Conservation (phyloP, 1,284 basidiomycete species). For the Rhodotorula sp. region DNA sequence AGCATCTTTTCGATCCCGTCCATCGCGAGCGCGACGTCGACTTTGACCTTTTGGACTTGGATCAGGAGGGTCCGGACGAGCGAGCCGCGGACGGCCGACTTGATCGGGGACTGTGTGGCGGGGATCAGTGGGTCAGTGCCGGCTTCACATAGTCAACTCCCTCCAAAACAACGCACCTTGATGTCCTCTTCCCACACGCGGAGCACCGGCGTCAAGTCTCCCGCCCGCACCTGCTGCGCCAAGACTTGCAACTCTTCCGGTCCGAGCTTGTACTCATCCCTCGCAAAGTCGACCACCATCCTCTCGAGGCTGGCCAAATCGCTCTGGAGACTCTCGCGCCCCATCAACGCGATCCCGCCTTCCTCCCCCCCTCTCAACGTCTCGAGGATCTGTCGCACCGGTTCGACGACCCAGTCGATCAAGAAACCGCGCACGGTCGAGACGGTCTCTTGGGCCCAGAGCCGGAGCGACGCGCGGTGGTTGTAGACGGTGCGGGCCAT, state of each 20-base stretch:
- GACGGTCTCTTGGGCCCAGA: constrained; percentile 61
- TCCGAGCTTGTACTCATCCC: constrained; percentile 69
- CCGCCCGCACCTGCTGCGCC: constrained; percentile 65
- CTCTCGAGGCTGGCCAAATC: constrained; percentile 86
- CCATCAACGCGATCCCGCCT: constrained; percentile 63
- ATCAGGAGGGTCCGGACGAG: constrained; percentile 84
- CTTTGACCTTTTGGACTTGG: constrained; percentile 96
- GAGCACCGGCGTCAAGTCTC: constrained; percentile 85
- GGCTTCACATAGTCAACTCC: not conserved
- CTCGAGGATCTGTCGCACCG: constrained; percentile 73
- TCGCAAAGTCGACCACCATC: constrained; percentile 83
- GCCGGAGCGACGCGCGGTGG: constrained; percentile 45
- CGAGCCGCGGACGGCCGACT: constrained; percentile 75
- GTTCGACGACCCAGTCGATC: constrained; percentile 81
- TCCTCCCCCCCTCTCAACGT: constrained; percentile 75
- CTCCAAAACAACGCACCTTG: constrained; percentile 53
- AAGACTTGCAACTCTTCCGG: constrained; percentile 64
- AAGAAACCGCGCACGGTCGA: constrained; percentile 76
- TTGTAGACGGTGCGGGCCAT: constrained; percentile 32
- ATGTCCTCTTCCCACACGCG: constrained; percentile 90
- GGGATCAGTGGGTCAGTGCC: not conserved
- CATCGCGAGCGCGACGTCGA: constrained; percentile 85
- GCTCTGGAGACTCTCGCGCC: constrained; percentile 70
- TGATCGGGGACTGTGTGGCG: constrained; percentile 61
- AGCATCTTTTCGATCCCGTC: constrained; percentile 86